Percentiles rank a stretch among this genome's conserved stretches.
Evolutionary conservation across 768 basidiomycete species (phyloP).

Genomic region (Stropharia rugosoannulata): DNA sequence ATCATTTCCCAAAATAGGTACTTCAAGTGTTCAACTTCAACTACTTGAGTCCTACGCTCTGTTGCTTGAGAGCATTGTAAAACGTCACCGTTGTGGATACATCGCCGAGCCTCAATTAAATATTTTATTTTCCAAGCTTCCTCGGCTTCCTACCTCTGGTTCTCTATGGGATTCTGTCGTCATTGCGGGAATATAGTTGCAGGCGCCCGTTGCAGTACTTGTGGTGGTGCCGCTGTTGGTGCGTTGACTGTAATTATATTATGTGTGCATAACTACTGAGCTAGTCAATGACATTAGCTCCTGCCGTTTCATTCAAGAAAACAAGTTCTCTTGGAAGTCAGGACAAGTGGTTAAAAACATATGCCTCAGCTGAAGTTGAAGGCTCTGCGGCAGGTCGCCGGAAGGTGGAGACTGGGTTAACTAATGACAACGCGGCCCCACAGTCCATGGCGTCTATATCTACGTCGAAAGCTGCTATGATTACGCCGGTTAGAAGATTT

Average conservation of each 20-base stretch:
- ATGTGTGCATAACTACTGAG: neutral
- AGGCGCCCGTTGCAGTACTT: slow-evolving; percentile 64
- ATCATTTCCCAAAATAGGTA: neutral
- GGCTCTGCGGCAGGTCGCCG: slow-evolving; percentile 31
- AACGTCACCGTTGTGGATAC: neutral
- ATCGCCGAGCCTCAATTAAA: neutral
- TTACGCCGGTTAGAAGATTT: slow-evolving; percentile 43
- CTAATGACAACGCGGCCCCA: slow-evolving; percentile 6
- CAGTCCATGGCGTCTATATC: neutral
- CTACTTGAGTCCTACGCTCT: too few relatives aligned
- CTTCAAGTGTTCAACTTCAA: neutral
- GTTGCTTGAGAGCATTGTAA: too few relatives aligned
- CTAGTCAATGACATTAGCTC: slow-evolving; percentile 40
- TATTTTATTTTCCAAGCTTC: too few relatives aligned
- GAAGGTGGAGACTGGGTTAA: slow-evolving; percentile 17
- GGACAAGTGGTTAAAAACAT: slow-evolving; percentile 83
- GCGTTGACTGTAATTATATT: slow-evolving; percentile 25
- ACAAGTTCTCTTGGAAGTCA: slow-evolving; percentile 39
- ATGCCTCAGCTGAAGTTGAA: slow-evolving; percentile 53
- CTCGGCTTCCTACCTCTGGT: neutral
- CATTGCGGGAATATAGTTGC: slow-evolving; percentile 83
- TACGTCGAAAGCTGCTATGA: slow-evolving; percentile 21
- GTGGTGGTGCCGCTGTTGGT: slow-evolving; percentile 82
- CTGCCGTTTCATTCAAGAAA: slow-evolving; percentile 67
- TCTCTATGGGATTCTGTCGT: slow-evolving; percentile 77